phyloP scores from a whole-genome alignment of 805 yeast genomes.

The Teunomyces panamensis region DNA sequence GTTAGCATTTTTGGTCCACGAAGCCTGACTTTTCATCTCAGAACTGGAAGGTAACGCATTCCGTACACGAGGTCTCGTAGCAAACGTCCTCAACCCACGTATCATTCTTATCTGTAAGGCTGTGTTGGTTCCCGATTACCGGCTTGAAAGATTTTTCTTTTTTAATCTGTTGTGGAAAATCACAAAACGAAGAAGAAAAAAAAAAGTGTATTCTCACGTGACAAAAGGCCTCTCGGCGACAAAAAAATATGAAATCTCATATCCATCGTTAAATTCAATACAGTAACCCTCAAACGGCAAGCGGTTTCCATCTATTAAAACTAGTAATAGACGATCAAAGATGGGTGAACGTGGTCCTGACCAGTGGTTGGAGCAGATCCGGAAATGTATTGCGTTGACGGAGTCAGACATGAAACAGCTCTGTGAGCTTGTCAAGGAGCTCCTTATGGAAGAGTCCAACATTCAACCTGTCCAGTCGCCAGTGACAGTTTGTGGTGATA shows the following conservation, averaged over 20 bases:
- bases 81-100: conserved; percentile 1
- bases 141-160: not conserved
- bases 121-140: not conserved
- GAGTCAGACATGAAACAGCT: conserved; percentile 95
- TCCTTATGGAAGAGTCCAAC: conserved; percentile 93
- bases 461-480: conserved; percentile 93
- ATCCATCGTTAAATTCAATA: not conserved
- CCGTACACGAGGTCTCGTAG: not conserved
- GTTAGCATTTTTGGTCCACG: conserved; percentile 23
- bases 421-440: conserved; percentile 92
- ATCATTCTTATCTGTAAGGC: not conserved
- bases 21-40: conserved; percentile 27
- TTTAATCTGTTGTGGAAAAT: not conserved
- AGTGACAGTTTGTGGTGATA: conserved; percentile 95
- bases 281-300: not conserved
- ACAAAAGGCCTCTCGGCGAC: not conserved
- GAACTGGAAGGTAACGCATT: conserved; percentile 25
- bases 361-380: conserved; percentile 92
- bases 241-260: conserved; percentile 1
- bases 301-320: not conserved
- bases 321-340: conserved; percentile 4
- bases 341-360: conserved; percentile 86
- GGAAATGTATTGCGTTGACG: conserved; percentile 81
- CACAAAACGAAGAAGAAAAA: not conserved
- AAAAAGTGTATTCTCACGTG: not conserved